phyloP scores from a whole-genome alignment of 1,284 basidiomycete genomes.

The Austroboletus niveus region DNA sequence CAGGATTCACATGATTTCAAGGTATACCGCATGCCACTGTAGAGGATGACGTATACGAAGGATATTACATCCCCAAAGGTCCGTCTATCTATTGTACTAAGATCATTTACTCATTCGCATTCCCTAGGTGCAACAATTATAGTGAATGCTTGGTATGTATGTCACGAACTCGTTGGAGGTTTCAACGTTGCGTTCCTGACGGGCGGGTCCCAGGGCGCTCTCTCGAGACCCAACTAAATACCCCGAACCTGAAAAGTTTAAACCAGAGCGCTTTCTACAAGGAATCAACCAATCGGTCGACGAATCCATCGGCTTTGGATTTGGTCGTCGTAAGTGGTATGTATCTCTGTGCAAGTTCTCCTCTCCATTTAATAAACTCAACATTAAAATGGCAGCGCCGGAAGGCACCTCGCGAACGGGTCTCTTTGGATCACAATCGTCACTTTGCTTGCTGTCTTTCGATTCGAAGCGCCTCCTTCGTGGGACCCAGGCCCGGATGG shows the following conservation, averaged over 20 bases:
- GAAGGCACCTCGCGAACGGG: too few relatives aligned
- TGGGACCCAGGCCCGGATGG: too few relatives aligned
- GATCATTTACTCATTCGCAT: not conserved
- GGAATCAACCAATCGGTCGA: too few relatives aligned
- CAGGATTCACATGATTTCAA: conserved; percentile 2
- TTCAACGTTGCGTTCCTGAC: not conserved
- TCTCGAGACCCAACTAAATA: not conserved
- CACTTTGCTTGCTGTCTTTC: too few relatives aligned
- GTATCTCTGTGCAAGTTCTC: conserved; percentile 12
- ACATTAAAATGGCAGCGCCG: too few relatives aligned
- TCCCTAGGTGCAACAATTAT: conserved; percentile 22
- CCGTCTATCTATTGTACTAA: not conserved
- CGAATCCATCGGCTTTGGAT: conserved; percentile 42
- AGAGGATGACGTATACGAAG: conserved; percentile 15
- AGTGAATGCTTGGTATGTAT: conserved; percentile 22
- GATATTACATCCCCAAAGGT: conserved; percentile 43
- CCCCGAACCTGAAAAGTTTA: too few relatives aligned
- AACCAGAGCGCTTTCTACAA: too few relatives aligned
- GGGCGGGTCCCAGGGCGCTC: conserved; percentile 37
- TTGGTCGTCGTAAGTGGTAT: conserved; percentile 21
- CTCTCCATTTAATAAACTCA: too few relatives aligned
- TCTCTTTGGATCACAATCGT: too few relatives aligned
- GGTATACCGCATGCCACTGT: conserved; percentile 42
- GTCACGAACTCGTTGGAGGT: not conserved
- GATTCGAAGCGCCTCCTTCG: too few relatives aligned